Evolutionary conservation across 257 asterid species (phyloP).

Genomic region (Solanum phureja): DNA sequence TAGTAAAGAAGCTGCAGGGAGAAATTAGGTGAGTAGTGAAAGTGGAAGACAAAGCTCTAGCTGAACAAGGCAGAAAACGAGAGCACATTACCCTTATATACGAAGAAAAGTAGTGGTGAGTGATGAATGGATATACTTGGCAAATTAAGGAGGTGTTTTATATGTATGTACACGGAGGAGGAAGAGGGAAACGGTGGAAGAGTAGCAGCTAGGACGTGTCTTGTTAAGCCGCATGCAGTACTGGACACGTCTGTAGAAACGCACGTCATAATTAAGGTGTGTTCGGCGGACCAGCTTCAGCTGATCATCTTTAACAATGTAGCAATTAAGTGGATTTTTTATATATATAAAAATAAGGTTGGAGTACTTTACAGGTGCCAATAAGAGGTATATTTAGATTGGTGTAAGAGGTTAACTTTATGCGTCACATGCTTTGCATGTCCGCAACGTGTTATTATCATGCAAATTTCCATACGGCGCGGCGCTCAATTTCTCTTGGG

Average conservation of each 20-base stretch:
- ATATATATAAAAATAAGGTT: background rate
- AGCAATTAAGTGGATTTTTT: background rate
- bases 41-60: background rate
- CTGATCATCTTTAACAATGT: background rate
- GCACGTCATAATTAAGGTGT: background rate
- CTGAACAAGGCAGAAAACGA: background rate
- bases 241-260: conserved; percentile 18
- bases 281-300: background rate
- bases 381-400: background rate
- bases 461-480: background rate
- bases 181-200: background rate
- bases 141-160: background rate
- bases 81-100: background rate
- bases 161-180: background rate
- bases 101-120: background rate
- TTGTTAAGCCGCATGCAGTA: background rate
- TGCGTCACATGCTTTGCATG: conserved; percentile 25
- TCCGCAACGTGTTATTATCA: conserved; percentile 27
- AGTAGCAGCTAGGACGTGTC: background rate
- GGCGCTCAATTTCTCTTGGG: background rate
- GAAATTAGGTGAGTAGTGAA: background rate
- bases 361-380: conserved; percentile 2
- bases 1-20: background rate
- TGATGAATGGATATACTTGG: background rate
- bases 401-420: background rate